Conservation (phyloP, 2,329 filamentous ascomycete species). For the Penicillium janthinellum region DNA sequence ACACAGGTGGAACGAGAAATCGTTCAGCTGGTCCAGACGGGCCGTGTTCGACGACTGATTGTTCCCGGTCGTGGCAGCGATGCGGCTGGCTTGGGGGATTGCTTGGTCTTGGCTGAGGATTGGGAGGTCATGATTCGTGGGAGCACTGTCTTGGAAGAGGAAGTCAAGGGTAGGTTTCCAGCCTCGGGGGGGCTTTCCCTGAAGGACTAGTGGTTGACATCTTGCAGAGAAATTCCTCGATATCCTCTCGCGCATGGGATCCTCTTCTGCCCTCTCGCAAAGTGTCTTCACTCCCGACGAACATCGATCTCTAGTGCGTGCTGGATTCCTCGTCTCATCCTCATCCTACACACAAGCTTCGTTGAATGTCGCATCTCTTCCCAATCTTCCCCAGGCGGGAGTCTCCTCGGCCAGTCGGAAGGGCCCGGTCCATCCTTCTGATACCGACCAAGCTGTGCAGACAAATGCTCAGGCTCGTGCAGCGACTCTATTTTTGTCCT, state of each 20-base stretch:
- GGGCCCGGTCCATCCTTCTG: constrained; percentile 13
- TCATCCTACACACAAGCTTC: constrained; percentile 44
- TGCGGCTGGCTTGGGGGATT: constrained; percentile 59
- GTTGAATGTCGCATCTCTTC: constrained; percentile 46
- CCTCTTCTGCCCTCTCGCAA: constrained; percentile 49
- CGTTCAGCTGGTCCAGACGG: constrained; percentile 53
- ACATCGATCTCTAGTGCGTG: constrained; percentile 50
- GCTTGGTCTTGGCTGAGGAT: constrained; percentile 56
- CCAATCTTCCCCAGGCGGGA: constrained; percentile 29
- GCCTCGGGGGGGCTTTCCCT: neutral
- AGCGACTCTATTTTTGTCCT: constrained; percentile 53
- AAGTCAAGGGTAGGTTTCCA: constrained; percentile 36
- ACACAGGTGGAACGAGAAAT: constrained; percentile 64
- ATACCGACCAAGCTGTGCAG: constrained; percentile 21
- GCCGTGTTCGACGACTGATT: constrained; percentile 56
- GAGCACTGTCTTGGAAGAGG: constrained; percentile 37
- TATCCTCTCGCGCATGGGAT: constrained; percentile 51
- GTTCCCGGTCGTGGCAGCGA: constrained; percentile 61
- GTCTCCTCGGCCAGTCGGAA: constrained; percentile 32
- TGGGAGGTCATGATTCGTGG: constrained; percentile 51
- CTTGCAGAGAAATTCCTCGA: constrained; percentile 52
- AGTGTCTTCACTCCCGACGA: constrained; percentile 51
- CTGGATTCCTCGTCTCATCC: constrained; percentile 58
- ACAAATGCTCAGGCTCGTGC: constrained; percentile 28
- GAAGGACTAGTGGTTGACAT: neutral